A percentile compares a stretch with the other conserved stretches of the same genome.
Conservation (phyloP, 306 rosid species). For the Pachyrhizus erosus region DNA sequence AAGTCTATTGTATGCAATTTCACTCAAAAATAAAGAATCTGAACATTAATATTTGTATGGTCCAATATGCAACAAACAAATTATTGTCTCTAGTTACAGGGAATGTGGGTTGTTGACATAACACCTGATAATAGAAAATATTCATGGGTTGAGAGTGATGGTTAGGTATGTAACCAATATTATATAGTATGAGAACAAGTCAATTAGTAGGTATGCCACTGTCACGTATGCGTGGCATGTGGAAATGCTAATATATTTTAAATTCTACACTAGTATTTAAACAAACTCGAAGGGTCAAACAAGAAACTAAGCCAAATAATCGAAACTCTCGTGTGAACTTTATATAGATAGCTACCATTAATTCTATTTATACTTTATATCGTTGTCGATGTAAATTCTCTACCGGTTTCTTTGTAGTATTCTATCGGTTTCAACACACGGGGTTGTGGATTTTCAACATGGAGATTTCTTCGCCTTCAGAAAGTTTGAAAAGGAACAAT, state of each 20-base stretch:
- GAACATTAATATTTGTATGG: constrained; percentile 16
- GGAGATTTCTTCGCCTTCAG: not conserved
- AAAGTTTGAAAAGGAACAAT: no score
- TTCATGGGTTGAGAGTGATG: not conserved
- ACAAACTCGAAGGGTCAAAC: constrained; percentile 18
- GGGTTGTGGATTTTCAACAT: not conserved
- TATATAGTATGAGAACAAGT: constrained; percentile 13
- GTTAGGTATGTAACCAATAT: not conserved
- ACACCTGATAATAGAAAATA: not conserved
- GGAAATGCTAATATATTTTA: not conserved
- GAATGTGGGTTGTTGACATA: constrained; percentile 11
- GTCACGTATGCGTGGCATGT: not conserved
- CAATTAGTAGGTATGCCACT: not conserved
- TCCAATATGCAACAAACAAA: constrained; percentile 7
- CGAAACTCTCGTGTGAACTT: constrained; percentile 8
- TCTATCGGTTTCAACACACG: not conserved
- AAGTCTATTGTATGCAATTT: not conserved
- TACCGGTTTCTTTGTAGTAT: not conserved
- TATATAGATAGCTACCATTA: not conserved
- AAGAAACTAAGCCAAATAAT: not conserved
- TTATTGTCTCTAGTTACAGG: not conserved
- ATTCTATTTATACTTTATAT: not conserved
- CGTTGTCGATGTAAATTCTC: not conserved
- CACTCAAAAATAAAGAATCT: not conserved
- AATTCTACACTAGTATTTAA: constrained; percentile 5